Conservation (phyloP, 257 asterid species). For the Scutellaria baicalensis region DNA sequence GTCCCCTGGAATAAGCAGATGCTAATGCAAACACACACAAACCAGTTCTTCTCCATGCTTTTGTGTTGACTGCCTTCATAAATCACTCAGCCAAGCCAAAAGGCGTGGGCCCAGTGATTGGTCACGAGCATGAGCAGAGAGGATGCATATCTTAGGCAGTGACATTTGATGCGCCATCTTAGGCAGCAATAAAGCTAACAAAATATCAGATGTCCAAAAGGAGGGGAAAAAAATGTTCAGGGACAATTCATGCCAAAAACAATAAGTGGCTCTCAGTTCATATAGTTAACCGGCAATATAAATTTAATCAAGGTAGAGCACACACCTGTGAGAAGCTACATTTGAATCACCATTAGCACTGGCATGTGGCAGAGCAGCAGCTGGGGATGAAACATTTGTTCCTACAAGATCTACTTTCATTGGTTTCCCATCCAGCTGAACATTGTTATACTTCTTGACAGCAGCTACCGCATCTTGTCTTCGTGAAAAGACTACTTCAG, state of each 20-base stretch:
- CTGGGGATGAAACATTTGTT: slow-evolving; percentile 24
- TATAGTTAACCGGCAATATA: background rate
- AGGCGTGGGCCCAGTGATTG: too few species aligned
- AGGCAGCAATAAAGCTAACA: background rate
- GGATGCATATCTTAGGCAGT: too few species aligned
- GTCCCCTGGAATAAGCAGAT: too few species aligned
- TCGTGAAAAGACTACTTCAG: slow-evolving; percentile 65
- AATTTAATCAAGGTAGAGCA: background rate
- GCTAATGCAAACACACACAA: too few species aligned
- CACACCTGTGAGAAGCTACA: slow-evolving; percentile 40
- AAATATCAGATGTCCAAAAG: background rate
- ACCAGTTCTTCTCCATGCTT: too few species aligned
- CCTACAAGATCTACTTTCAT: slow-evolving; percentile 61
- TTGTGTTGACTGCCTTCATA: too few species aligned
- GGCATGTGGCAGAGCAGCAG: slow-evolving; percentile 16
- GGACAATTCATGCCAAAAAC: too few species aligned
- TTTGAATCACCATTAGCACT: slow-evolving; percentile 21
- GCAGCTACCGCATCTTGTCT: slow-evolving; percentile 78
- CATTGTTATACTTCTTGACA: slow-evolving; percentile 42
- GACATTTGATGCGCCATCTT: background rate
- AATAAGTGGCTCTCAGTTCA: background rate
- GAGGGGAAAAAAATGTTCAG: background rate
- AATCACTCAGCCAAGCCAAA: too few species aligned
- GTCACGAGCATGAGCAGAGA: too few species aligned
- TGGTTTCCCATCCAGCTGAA: slow-evolving; percentile 69